Percentiles rank a stretch among this genome's conserved stretches.
phyloP scores from a whole-genome alignment of 305 asterid species.

The Nicotiana rustica region DNA sequence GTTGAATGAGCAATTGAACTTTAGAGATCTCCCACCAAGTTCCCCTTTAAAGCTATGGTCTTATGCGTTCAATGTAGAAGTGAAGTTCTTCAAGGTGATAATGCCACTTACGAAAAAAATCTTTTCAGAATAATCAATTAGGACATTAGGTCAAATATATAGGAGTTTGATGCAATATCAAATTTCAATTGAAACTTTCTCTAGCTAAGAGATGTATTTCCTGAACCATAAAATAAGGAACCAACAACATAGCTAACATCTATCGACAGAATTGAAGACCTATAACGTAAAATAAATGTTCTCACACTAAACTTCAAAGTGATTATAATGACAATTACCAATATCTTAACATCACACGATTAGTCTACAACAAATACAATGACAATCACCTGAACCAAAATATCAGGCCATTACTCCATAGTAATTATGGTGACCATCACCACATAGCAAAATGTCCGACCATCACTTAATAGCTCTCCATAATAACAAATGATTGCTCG shows the following conservation, averaged over 20 bases:
- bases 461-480: neutral
- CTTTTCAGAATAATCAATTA: neutral
- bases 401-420: neutral
- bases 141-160: neutral
- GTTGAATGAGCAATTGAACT: neutral
- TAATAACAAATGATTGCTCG: neutral
- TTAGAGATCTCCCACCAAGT: neutral
- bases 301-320: neutral
- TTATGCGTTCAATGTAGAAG: neutral
- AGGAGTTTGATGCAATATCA: neutral
- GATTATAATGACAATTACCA: constrained; percentile 2
- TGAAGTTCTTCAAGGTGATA: neutral
- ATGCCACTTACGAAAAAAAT: neutral
- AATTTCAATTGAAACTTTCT: constrained; percentile 1
- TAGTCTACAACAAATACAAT: neutral
- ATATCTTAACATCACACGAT: neutral
- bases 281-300: neutral
- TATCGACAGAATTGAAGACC: neutral
- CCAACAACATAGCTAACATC: neutral
- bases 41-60: neutral
- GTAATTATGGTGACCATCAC: neutral
- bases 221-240: neutral
- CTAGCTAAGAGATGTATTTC: constrained; percentile 13
- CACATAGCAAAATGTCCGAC: neutral
- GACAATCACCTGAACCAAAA: neutral